Base-by-base conservation (phyloP, 2,329 filamentous ascomycete species). In the Colletotrichum caudatum region DNA sequence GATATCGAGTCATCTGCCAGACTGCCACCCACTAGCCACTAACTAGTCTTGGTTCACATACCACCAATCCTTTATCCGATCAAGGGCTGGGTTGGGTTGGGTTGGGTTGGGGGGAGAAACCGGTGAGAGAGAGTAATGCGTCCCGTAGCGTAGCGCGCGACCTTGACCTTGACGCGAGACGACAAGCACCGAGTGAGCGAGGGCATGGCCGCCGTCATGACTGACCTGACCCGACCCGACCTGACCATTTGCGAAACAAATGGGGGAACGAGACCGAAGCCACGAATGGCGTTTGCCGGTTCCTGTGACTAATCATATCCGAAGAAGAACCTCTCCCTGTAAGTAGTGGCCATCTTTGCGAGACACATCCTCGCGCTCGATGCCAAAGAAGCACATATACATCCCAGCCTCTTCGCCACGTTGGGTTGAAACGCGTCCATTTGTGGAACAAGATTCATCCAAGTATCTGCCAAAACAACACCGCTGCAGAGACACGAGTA, bases 401-500 rank as follows among this genome's bases (percentile, higher is more conserved):
- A 65, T 59, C 66, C 66, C 46, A 56, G 67, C 16, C 39, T 20
- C 33, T 63, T 44, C 37, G 23, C 23, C 57, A 46, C 39, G 26
- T 67, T 41, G 35, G 46, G 64, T 54, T 68, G 69, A 71, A 68
- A 71, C 69, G 64, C 69, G 29, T 58, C 58, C 56, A 62, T 37
- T 35, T 44, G 18, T 63, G 51, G n/a, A 59, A 33, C 16, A 50
- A 33, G 51, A 11, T 54, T 29, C n/a, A 46, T 41, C 29, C 29
- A 4, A 29, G 46, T 63, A 46, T n/a, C n/a, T n/a, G 39, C 26
- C 64, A 37, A 64, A 29, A 14, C 29, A 58, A 23, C 33, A 41
- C 18, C 48, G 58, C 58, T 68, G 64, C 58, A 68, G 48, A 68
- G 41, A 71, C 69, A 63, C 53, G 64, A 71, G 64, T 71, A 68